phyloP scores from a whole-genome alignment of 129 eudicot genomes.

The Saussurea involucrata region DNA sequence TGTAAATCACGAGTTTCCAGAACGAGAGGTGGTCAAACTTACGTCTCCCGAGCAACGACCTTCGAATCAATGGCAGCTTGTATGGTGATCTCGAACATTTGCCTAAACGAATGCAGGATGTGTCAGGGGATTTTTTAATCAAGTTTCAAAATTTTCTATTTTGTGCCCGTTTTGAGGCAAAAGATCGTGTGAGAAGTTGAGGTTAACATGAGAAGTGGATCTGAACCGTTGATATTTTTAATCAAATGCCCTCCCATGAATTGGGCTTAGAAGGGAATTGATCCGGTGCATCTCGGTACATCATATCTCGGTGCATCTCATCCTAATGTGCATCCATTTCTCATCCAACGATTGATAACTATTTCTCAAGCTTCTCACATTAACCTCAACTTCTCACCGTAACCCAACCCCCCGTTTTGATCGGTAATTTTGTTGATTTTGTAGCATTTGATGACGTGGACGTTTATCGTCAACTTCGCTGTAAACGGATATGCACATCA shows the following conservation, averaged over 20 bases:
- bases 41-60: constrained; percentile 97
- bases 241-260: too few species aligned
- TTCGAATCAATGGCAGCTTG: constrained; percentile 96
- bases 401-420: neutral
- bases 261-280: too few species aligned
- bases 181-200: too few species aligned
- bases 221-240: too few species aligned
- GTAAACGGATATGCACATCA: neutral
- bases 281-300: too few species aligned
- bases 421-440: neutral
- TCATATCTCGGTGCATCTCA: too few species aligned
- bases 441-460: neutral
- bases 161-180: neutral
- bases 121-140: constrained; percentile 5
- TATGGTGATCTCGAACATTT: constrained; percentile 94
- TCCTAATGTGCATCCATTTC: too few species aligned
- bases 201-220: too few species aligned
- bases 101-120: constrained; percentile 42
- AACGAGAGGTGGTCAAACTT: constrained; percentile 32
- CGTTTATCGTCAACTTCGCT: too few species aligned
- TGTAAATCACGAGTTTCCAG: neutral
- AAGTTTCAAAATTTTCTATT: neutral
- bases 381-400: too few species aligned
- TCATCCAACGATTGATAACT: too few species aligned
- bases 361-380: too few species aligned